Base-by-base conservation (phyloP, 352 stramenopile species). In the Globisporangium orthogonon region DNA sequence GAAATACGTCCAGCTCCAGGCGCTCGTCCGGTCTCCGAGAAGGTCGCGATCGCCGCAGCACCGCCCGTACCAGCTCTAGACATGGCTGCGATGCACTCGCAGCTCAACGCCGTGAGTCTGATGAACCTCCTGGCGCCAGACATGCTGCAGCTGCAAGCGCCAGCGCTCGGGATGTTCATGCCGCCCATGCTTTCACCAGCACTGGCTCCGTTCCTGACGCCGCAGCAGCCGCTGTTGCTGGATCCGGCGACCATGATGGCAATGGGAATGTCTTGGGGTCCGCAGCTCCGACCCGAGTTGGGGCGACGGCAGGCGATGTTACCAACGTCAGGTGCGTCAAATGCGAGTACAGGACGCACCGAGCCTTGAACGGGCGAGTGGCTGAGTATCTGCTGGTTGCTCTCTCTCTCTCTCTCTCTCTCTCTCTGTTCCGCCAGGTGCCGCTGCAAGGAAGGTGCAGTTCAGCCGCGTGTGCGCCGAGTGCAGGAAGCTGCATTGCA, bases 381-480 rank as follows among this genome's bases (percentile, higher is more conserved):
- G 9, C 10, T 41, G 35, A 41, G 35, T 14, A 3, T 13, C 7
- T 41, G 35, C 9, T 14, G 7, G 9, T 41, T 11, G 7, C 10
- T 4, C 35, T 41, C 35, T 40, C 35, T 11, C 35, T 41, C 23
- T 23, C n/a, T n/a, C n/a, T 40, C 35, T 13, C 10, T 4, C 35
- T 41, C 35, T 40, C 35, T 11, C 35, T 41, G 35, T 11, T 37
- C 33, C 1, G 33, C 33, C 33, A 37, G 35, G 3, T 15, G 35
- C 35, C 35, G 10, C 35, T 14, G 35, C 35, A 14, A 13, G 10
- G 35, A 13, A 14, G 9, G 10, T 56, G 9, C 15, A 57, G 30
- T 83, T 87, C 53, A 84, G 84, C 56, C 70, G 76, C 46, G 81
- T 88, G 66, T 92, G 82, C 33, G 76, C 83, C 54, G 71, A 82